Base-by-base conservation (phyloP, 1,284 basidiomycete species). In the Puccinia novopanici region DNA sequence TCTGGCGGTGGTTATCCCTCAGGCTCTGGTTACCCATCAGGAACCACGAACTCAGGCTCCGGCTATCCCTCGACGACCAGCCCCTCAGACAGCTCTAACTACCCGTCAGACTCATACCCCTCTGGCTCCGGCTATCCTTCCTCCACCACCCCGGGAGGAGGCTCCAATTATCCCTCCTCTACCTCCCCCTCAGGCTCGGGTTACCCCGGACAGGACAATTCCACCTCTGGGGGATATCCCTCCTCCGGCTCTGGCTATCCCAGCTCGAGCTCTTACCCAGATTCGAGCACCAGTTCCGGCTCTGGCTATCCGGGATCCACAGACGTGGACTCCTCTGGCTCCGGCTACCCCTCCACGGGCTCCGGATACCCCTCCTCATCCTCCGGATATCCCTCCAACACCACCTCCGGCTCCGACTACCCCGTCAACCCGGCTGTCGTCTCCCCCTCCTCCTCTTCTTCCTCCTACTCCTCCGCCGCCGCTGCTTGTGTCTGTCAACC, bases 401-500 rank as follows among this genome's bases (percentile, higher is more conserved):
- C 37, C 37, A 22, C 48, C 42, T n/a, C 72, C 2, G 54, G 54
- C 10, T 67, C 61, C 9, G 61, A 63, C 19, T 77, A 77, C 61
- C 75, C 75, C 6, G 50, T 54, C 22, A 57, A 59, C 54, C 55
- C 72, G 45, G 10, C 72, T 8, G 30, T 50, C 24, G 63, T 65
- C 22, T 67, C 75, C 0, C 50, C 61, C 22, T 57, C 52, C 54
- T 37, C 30, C n/a, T n/a, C n/a, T n/a, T n/a, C n/a, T 10, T 55
- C 72, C 4, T 40, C 72, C n/a, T 74, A 74, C 55, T 59, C 54
- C 67, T 67, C 76, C 34, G 30, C 40, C 15, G 34, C 54, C 27
- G 52, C 40, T 27, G 42, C n/a, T 19, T 78, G 76, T 78, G 76
- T 78, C 30, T 78, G 76, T 24, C n/a, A 59, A 68, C 2, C 76